These are phyloP conservation scores for Kokia cookei DNA, from an alignment of 441 rosid genomes.

Conservation along the genomic window DNA sequence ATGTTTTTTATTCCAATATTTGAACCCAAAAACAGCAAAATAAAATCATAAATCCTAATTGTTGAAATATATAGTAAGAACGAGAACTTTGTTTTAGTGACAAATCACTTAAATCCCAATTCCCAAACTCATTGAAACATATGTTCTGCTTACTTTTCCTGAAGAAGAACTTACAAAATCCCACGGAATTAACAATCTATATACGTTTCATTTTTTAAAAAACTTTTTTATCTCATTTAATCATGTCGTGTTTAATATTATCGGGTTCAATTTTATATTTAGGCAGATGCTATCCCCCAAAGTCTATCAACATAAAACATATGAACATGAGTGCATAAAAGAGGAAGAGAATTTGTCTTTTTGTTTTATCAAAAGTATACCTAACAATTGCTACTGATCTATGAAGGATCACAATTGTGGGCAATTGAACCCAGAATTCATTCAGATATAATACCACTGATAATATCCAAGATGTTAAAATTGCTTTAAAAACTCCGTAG, in stretches of 20 bases:
- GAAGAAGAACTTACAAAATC: neutral
- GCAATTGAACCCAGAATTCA: neutral
- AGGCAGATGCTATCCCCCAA: neutral
- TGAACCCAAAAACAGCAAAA: neutral
- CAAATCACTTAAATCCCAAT: neutral
- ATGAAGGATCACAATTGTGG: neutral
- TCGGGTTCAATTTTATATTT: neutral
- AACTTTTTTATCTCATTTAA: too few species aligned
- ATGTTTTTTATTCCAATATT: neutral
- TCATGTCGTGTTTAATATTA: neutral
- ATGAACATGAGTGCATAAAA: neutral
- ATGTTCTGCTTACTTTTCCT: neutral
- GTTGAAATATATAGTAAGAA: neutral
- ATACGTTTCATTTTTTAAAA: neutral
- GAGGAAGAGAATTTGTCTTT: neutral
- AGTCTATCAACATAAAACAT: neutral
- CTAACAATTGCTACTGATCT: neutral
- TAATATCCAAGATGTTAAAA: constrained; percentile 27
- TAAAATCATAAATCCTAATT: neutral
- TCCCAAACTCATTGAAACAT: neutral
- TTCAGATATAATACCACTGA: neutral
- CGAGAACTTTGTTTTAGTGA: neutral
- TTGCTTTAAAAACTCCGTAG: constrained; percentile 89
- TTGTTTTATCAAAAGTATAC: neutral
- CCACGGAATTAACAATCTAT: neutral